phyloP scores from a whole-genome alignment of 371 early-diverging fungal genomes.

The Sporodiniella umbellata region DNA sequence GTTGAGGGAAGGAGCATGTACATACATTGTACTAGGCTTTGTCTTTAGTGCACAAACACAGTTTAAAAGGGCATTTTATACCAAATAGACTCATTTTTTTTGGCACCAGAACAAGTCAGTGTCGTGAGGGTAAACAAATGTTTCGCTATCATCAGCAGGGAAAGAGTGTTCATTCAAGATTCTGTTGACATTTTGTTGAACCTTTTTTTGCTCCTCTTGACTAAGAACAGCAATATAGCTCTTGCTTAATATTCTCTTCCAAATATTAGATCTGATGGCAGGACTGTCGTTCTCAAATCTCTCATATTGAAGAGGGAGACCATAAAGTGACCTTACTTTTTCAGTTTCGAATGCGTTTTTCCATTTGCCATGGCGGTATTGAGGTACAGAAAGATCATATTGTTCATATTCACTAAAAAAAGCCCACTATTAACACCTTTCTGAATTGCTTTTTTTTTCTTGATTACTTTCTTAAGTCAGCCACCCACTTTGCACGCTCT shows the following conservation, averaged over 20 bases:
- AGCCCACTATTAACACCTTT: neutral
- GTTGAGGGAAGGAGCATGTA: too few species aligned
- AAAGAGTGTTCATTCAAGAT: constrained; percentile 19
- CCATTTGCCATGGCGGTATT: constrained; percentile 40
- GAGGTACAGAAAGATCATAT: constrained; percentile 31
- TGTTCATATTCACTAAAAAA: constrained; percentile 26
- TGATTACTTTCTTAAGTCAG: constrained; percentile 26
- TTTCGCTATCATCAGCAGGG: constrained; percentile 8
- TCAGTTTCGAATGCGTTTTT: constrained; percentile 27
- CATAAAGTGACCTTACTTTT: constrained; percentile 22
- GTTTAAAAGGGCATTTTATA: constrained; percentile 65
- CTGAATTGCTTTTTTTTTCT: neutral
- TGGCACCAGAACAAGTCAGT: constrained; percentile 32
- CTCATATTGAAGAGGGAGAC: constrained; percentile 19
- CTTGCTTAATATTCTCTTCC: constrained; percentile 36
- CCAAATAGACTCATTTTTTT: constrained; percentile 8
- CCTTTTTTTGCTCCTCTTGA: constrained; percentile 10
- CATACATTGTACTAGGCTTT: constrained; percentile 35
- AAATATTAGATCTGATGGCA: constrained; percentile 16
- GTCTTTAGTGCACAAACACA: constrained; percentile 31
- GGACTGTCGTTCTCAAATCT: constrained; percentile 20
- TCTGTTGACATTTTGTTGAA: constrained; percentile 21
- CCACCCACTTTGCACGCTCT: constrained; percentile 36
- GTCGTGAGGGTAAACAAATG: constrained; percentile 29
- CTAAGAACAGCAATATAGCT: constrained; percentile 42